Base-by-base conservation (phyloP, 2,329 filamentous ascomycete genomes). In the Fusarium sp. region DNA sequence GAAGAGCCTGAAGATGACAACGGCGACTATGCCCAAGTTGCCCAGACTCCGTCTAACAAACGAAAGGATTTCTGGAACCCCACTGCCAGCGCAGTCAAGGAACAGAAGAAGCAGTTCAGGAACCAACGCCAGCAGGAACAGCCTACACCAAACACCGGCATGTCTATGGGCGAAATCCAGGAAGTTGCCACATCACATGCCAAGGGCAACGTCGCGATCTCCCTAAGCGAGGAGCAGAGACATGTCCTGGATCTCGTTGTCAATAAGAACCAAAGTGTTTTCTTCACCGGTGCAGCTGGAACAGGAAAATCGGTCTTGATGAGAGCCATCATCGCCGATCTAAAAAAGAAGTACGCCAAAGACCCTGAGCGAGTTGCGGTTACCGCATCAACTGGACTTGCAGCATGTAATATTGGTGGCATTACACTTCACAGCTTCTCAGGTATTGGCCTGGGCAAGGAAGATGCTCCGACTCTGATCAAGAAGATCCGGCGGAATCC, bases 281-380 rank as follows among this genome's bases (percentile, higher is more conserved):
- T 99, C 84, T 99, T 99, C 80, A 99, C 96, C 1, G 96, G 96
- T 73, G 97, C 96, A 63, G 96, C 96, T 62, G 94, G 92, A 85
- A 98, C 96, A 6, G 96, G 96, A 80, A 99, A 99, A 84, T 99
- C 96, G 2, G 95, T 99, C 5, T 82, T 99, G 61, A 94, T 99
- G 87, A 89, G 95, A 69, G 91, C 97, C 70, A 97, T 98, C 65
- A 98, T 99, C 73, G 83, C 88, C 6, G 90, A 92, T 5, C 78
- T 99, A 53, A 92, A 92, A 65, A 89, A 89, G 68, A 98, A 97
- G 77, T 92, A 92, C 79, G 83, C 82, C 4, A 87, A 88, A 52
- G 94, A 97, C 70, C 90, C 92, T 1, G 96, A 98, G 77, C 88
- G 93, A 60, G 88, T 99, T 44, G 95, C 95, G 6, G 93, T 99